Conservation (phyloP, 2,329 filamentous ascomycete genomes). For the Penicillium sp. region DNA sequence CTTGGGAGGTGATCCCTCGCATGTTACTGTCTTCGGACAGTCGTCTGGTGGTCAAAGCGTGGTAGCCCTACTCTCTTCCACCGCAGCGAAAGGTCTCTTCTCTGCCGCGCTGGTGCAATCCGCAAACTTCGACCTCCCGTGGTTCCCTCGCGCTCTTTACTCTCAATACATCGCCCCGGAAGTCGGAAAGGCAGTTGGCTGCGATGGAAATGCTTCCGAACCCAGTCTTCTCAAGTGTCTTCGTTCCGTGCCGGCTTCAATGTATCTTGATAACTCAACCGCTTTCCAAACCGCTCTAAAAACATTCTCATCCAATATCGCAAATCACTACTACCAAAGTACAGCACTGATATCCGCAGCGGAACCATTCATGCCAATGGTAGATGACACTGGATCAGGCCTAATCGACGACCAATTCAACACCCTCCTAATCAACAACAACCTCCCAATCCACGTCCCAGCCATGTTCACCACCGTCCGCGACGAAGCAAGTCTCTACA, state of each 20-base stretch:
- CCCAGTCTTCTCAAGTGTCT: slow-evolving; percentile 22
- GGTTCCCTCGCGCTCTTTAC: slow-evolving; percentile 27
- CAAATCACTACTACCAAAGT: slow-evolving; percentile 17
- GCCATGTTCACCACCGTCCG: slow-evolving; percentile 29
- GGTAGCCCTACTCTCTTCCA: slow-evolving; percentile 27
- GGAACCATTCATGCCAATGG: slow-evolving; percentile 28
- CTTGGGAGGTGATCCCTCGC: slow-evolving; percentile 31
- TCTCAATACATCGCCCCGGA: slow-evolving; percentile 19
- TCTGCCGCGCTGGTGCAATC: slow-evolving; percentile 29
- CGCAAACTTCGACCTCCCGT: slow-evolving; percentile 26
- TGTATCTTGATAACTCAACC: slow-evolving; percentile 24
- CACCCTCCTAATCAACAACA: slow-evolving; percentile 16
- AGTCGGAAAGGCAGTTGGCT: slow-evolving; percentile 24
- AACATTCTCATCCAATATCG: slow-evolving; percentile 8
- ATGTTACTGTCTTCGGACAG: slow-evolving; percentile 38
- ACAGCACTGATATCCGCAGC: slow-evolving; percentile 17
- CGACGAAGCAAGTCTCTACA: slow-evolving; percentile 25
- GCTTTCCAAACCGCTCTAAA: slow-evolving; percentile 10
- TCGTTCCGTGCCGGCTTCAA: slow-evolving; percentile 20
- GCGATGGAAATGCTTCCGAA: slow-evolving; percentile 14
- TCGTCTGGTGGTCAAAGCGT: slow-evolving; percentile 54
- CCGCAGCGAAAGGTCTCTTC: slow-evolving; percentile 27
- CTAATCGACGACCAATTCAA: slow-evolving; percentile 31
- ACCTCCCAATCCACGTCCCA: slow-evolving; percentile 27
- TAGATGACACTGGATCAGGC: slow-evolving; percentile 24